Evolutionary conservation across 1,139 yeast species (phyloP).

Genomic region (Spencermartinsiella ligniputridi): DNA sequence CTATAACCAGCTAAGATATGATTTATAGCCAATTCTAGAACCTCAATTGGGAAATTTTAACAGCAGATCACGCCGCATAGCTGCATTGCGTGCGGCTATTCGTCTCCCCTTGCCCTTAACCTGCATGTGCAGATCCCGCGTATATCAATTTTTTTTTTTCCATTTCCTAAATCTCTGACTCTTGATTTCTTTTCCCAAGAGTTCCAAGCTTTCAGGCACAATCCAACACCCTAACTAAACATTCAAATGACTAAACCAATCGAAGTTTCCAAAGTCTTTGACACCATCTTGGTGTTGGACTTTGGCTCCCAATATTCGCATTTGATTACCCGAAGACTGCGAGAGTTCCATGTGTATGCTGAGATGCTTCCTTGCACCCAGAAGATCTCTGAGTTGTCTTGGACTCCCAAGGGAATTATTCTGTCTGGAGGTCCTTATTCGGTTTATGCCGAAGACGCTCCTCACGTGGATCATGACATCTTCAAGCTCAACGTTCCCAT

Average conservation of each 20-base stretch:
- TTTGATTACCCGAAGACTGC: constrained; percentile 90
- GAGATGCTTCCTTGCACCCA: constrained; percentile 99
- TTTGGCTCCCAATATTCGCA: constrained; percentile 99
- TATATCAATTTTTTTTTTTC: too few species aligned
- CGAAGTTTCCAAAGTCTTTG: constrained; percentile 75
- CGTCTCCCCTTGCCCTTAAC: too few species aligned
- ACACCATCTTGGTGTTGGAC: constrained; percentile 95
- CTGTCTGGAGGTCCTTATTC: constrained; percentile 98
- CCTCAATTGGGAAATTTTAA: not conserved
- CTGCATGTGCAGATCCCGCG: too few species aligned
- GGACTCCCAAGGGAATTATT: constrained; percentile 97
- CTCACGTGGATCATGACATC: constrained; percentile 94
- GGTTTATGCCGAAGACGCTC: constrained; percentile 90
- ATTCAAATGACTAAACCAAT: constrained; percentile 25
- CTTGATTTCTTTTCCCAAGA: too few species aligned
- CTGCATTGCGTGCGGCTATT: too few species aligned
- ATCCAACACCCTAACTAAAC: too few species aligned
- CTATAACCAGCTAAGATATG: not conserved
- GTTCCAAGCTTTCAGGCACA: too few species aligned
- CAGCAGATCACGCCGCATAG: too few species aligned
- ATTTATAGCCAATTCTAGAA: not conserved
- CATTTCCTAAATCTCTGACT: too few species aligned
- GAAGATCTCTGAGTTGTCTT: constrained; percentile 81
- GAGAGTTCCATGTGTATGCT: constrained; percentile 97
- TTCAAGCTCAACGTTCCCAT: constrained; percentile 90